Base-by-base conservation (phyloP, 73 alveolate genomes). In the Paramecium primaurelia region DNA sequence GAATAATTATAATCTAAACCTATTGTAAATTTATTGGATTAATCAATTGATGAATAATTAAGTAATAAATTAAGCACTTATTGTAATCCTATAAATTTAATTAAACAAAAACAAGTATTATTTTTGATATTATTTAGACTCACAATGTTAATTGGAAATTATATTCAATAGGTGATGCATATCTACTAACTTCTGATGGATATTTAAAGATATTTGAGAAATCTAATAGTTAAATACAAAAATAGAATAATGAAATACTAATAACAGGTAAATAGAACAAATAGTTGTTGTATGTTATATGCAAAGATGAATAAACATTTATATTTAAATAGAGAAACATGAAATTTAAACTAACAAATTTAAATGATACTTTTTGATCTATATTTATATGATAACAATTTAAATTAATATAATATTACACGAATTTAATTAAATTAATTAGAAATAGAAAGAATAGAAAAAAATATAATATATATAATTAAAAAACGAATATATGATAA, bases 401-500 rank as follows among this genome's bases (percentile, higher is more conserved):
- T 54, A 16, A 54, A 54, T 54, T 8, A 18, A 54, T 54, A 54
- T n/a, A 18, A 54, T 54, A 54, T n/a, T 54, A 54, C 32, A 54
- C 32, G 69, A 54, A 54, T 16, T 54, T 18, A n/a, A 54, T 0
- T 54, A 54, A n/a, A 54, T 49, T 49, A 54, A 18, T 4, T 18
- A 54, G 22, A 54, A 18, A 16, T 54, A 4, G 28, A 54, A 18
- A 54, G 34, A 54, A 22, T 3, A 54, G 32, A n/a, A 22, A 54
- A 51, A 54, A 18, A 4, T 54, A 54, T 54, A 18, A 54, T 54
- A n/a, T 54, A 18, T 59, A 59, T 59, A 59, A 64, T 25, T 64
- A 64, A 64, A 60, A 64, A 64, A 64, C 84, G 84, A 64, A 64
- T 64, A 64, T 64, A 34, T 64, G 47, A 64, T 64, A 64, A 64